Percentiles rank a stretch among this genome's conserved stretches.
phyloP scores from a whole-genome alignment of 305 asterid genomes.

The Fraxinus xanthoxyloides region DNA sequence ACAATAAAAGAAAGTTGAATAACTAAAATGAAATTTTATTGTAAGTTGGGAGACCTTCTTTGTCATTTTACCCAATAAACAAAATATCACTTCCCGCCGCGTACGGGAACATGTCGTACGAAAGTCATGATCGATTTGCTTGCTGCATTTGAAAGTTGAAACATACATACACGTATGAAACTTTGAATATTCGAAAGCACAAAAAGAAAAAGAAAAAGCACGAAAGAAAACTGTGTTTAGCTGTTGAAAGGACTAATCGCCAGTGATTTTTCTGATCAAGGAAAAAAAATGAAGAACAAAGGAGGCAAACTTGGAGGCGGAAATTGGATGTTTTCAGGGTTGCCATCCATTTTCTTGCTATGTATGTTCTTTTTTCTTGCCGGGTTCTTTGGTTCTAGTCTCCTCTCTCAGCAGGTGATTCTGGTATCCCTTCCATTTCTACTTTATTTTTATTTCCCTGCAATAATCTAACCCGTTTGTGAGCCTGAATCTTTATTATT shows the following conservation, averaged over 20 bases:
- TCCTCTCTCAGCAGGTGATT: conserved; percentile 65
- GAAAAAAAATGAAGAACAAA: conserved; percentile 38
- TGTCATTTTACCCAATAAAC: not conserved
- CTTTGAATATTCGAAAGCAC: not conserved
- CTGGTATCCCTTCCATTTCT: not conserved
- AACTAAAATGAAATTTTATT: too few relatives aligned
- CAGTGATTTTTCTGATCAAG: not conserved
- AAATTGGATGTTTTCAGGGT: conserved; percentile 37
- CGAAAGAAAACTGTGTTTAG: not conserved
- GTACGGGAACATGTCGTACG: not conserved
- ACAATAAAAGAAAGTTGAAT: not conserved
- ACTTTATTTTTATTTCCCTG: too few relatives aligned
- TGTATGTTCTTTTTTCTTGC: conserved; percentile 84
- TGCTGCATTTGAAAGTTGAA: not conserved
- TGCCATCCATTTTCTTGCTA: conserved; percentile 64
- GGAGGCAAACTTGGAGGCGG: conserved; percentile 39
- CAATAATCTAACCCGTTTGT: too few relatives aligned
- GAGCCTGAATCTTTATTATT: not conserved
- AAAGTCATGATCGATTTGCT: not conserved
- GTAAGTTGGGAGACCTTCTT: not conserved
- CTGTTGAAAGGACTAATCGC: not conserved
- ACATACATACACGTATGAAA: not conserved
- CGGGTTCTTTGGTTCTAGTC: conserved; percentile 73
- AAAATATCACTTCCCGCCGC: not conserved
- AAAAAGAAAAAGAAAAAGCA: not conserved